phyloP scores from a whole-genome alignment of 1,139 yeast genomes.

The Suhomyces atakaporum region DNA sequence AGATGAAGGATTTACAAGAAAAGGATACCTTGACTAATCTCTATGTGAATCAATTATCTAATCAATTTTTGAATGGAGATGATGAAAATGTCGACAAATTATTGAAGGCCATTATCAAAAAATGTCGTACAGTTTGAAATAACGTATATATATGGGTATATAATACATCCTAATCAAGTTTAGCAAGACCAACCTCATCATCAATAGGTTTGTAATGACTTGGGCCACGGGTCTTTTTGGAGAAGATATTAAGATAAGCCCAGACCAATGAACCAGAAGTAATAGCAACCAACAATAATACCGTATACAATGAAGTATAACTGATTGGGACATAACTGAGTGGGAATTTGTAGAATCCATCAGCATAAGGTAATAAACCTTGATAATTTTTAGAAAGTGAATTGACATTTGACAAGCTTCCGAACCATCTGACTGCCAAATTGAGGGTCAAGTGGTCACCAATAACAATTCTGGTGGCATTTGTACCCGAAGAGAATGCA shows the following conservation, averaged over 20 bases:
- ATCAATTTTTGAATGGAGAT: conserved; percentile 37
- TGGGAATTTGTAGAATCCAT: conserved; percentile 48
- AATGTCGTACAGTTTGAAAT: conserved; percentile 28
- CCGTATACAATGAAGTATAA: conserved; percentile 23
- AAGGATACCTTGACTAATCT: conserved; percentile 46
- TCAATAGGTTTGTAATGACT: conserved; percentile 19
- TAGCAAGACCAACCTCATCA: conserved; percentile 25
- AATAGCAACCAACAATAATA: conserved; percentile 26
- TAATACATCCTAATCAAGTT: neutral
- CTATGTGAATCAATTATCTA: conserved; percentile 43
- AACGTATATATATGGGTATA: too few relatives aligned
- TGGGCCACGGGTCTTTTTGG: conserved; percentile 6
- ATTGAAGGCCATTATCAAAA: conserved; percentile 43
- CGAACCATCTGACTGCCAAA: conserved; percentile 63
- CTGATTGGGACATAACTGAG: conserved; percentile 31
- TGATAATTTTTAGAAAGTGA: conserved; percentile 15
- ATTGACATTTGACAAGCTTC: conserved; percentile 26
- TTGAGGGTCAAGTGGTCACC: conserved; percentile 63
- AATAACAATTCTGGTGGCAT: conserved; percentile 62
- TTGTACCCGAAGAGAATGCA: conserved; percentile 66
- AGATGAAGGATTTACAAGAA: conserved; percentile 33
- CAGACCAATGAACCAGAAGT: conserved; percentile 30
- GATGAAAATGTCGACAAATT: conserved; percentile 32
- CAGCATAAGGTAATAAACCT: conserved; percentile 34
- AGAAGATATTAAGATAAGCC: conserved; percentile 23